Base-by-base conservation (phyloP, 2,329 filamentous ascomycete species). In the Colletotrichum higginsianum region DNA sequence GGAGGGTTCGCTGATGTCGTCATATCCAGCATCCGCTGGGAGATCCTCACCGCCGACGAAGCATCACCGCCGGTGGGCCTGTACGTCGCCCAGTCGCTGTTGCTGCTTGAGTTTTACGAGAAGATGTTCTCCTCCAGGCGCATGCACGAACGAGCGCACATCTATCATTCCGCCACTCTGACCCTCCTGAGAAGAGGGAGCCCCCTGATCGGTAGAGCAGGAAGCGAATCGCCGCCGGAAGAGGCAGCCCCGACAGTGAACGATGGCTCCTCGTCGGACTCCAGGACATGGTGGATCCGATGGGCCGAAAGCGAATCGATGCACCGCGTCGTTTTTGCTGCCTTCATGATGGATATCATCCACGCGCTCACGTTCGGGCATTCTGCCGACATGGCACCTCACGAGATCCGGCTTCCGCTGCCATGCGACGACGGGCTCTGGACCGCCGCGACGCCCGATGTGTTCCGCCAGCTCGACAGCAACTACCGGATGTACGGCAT, bases 281-380 rank as follows among this genome's bases (percentile, higher is more conserved):
- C 82, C 9, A 81, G 80, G 38, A 81, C 81, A 0, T 95, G 92
- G 85, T 98, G 95, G 95, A 90, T 91, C 73, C 89, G 93, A 70
- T 98, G 95, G 95, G 95, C 96, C 64, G 93, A 93, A 38, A 94
- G 93, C 0, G 95, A 98, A 79, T 93, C 95, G 0, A 97, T 95
- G 74, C 90, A 94, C 72, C 88, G 95, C 64, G 94, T 94, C 2
- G 94, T 95, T 0, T 98, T 96, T 82, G 94, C 91, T 0, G 94
- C 95, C 0, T 98, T 98, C 79, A 93, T 97, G 77, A 90, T 97
- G 78, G 95, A 98, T 78, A 93, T 94, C 8, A 92, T 94, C 0
- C 95, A 98, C 79, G 94, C 94, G 1, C 95, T 93, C 26, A 96
- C 98, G 91, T 98, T 98, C 77, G 95, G 95, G 0, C 95, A 98